Conservation (phyloP, 2,329 filamentous ascomycete genomes). For the Fusarium scirpi region DNA sequence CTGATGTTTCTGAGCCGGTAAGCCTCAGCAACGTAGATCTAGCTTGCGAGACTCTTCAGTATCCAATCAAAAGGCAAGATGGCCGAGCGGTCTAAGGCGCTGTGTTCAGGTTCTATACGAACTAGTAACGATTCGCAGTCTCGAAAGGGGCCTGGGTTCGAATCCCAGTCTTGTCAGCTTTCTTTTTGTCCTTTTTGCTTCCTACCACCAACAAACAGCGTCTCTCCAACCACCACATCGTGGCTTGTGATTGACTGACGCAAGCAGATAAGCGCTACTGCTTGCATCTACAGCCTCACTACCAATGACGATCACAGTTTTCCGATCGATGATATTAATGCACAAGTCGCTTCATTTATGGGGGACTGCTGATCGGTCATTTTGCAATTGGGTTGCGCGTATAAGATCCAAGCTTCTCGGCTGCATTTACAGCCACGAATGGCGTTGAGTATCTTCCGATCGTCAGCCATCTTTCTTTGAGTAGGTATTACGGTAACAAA, state of each 20-base stretch:
- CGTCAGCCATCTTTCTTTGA: neutral
- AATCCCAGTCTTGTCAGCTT: conserved; percentile 32
- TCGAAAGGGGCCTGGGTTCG: conserved; percentile 35
- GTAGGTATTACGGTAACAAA: neutral
- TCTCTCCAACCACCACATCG: neutral
- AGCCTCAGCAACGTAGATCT: neutral
- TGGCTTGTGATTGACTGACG: neutral
- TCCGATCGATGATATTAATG: neutral
- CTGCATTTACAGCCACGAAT: neutral
- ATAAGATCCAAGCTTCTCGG: neutral
- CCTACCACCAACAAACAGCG: neutral
- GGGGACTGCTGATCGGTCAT: neutral
- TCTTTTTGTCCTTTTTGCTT: neutral
- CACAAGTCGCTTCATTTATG: neutral
- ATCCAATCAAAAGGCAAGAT: conserved; percentile 31
- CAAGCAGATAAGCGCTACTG: conserved; percentile 5
- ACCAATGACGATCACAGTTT: neutral
- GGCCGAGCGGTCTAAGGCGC: conserved; percentile 35
- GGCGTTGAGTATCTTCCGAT: neutral
- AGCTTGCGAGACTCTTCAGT: accelerated
- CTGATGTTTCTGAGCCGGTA: neutral
- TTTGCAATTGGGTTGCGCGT: neutral
- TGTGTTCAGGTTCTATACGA: conserved; percentile 30
- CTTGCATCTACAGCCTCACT: neutral
- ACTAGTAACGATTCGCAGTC: conserved; percentile 33